Evolutionary conservation across 2,329 filamentous ascomycete species (phyloP), one percentile per base, ranked within the genome.

Genomic region (Cladophialophora exuberans): DNA sequence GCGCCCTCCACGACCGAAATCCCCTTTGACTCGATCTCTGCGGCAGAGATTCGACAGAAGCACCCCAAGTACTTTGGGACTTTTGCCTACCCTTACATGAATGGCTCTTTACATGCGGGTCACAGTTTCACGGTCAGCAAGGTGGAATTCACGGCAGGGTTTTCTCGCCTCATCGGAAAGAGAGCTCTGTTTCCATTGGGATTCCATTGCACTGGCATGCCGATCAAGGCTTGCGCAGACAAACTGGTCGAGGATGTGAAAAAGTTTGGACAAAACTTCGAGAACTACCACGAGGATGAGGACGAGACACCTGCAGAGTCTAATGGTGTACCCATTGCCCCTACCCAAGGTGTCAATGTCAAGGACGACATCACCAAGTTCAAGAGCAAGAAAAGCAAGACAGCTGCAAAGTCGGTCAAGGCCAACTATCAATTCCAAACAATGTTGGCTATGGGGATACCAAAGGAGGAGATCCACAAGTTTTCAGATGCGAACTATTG

Each of bases 401-500:
- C 89, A 36, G 86, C 86, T 7, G 87, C 90, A 26, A 97, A 97
- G 79, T 86, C 89, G 0, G 86, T 92, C 66, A 94, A 95, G 76
- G 85, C 90, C 74, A 97, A 97, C 77, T 97, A 97, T 73, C 90
- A 96, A 70, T 95, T 92, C 74, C 88, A 93, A 76, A 96, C 96
- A 65, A 95, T 96, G 91, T 78, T 92, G 67, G 88, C 93, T 4
- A 83, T 96, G 60, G 94, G 93, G 30, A 90, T 97, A 41, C 89
- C 91, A 0, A 76, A 84, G 44, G 84, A 93, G 65, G 91, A 99
- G 62, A 96, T 99, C 59, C 88, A 97, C 75, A 87, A 87, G 64
- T 99, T 99, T 68, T 87, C 94, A 54, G 90, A 99, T 68, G 83
- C 93, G n/a, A 81, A 85, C 52, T 81, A 97, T 76, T 97, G 93